Base-by-base conservation (phyloP, 768 basidiomycete genomes). In the Tulasnella sp. region DNA sequence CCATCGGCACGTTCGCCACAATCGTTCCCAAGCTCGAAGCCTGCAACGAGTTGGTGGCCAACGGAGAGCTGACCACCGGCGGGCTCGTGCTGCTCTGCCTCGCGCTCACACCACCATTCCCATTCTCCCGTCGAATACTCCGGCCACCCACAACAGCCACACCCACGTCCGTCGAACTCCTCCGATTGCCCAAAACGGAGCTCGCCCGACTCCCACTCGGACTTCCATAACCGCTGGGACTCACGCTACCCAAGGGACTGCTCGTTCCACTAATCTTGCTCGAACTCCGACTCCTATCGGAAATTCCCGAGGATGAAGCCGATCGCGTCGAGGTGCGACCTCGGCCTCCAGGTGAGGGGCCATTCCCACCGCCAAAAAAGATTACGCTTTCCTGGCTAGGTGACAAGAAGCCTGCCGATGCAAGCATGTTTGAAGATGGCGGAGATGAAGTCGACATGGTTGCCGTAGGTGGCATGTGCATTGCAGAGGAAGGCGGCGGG, bases 231-330 rank as follows among this genome's bases (percentile, higher is more conserved):
- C 75, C 75, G 42, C 75, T 76, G 17, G 75, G 75, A 31, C 36
- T 38, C 67, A 76, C 75, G 52, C 75, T 76, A n/a, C 75, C 75
- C 42, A 76, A 17, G n/a, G 75, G 75, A 70, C 75, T 76, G 38
- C 64, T 45, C 37, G 75, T 76, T n/a, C 67, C 75, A 42, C 67
- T 71, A 19, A 68, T 39, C 42, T 76, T 76, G 45, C 75, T 76
- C 67, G 75, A 76, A 39, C 67, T 69, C 67, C 75, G 58, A 29
- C 38, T 40, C 29, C 75, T 67, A 76, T 76, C 75, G 36, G 75
- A 76, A 4, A 76, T 8, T 9, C 67, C 67, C n/a, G 75, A 76
- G 17, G 75, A 76, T 36, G 75, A 76, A 39, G 64, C 29, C 34
- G 75, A 69, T 31, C 75, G 75, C 40, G 75, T 76, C 25, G 67